Evolutionary conservation across 2,329 filamentous ascomycete species (phyloP).

Genomic region (Cercospora janseana): DNA sequence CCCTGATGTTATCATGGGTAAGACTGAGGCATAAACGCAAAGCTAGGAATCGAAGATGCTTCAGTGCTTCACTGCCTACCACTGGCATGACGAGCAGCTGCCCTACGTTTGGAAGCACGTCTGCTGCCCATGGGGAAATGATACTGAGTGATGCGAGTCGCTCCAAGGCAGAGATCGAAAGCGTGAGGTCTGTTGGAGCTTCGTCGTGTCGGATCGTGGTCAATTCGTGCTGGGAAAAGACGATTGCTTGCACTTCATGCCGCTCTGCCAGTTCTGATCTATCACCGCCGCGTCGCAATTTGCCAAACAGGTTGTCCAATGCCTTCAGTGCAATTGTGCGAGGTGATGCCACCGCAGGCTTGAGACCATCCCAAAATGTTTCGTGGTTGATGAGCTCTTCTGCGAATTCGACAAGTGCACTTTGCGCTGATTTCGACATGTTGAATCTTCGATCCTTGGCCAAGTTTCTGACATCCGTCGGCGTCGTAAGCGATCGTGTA

Average conservation of each 20-base stretch:
- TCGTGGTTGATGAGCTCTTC: constrained; percentile 41
- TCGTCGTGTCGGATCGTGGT: constrained; percentile 21
- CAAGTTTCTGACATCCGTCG: constrained; percentile 52
- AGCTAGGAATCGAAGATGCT: constrained; percentile 43
- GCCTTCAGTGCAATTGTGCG: constrained; percentile 63
- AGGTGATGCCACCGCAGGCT: constrained; percentile 57
- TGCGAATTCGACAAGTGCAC: constrained; percentile 56
- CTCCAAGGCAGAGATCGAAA: constrained; percentile 47
- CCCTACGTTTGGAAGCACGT: constrained; percentile 23
- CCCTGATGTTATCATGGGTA: constrained; percentile 73
- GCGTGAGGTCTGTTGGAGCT: constrained; percentile 46
- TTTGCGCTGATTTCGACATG: constrained; percentile 64
- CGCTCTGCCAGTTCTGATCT: constrained; percentile 49
- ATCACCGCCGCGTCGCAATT: constrained; percentile 46
- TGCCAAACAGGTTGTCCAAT: constrained; percentile 57
- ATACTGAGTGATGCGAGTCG: constrained; percentile 31
- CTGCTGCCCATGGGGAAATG: constrained; percentile 28
- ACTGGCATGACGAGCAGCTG: constrained; percentile 21
- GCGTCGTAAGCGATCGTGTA: constrained; percentile 52
- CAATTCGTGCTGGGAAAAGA: constrained; percentile 21
- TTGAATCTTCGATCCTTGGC: constrained; percentile 65
- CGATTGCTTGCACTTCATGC: constrained; percentile 23
- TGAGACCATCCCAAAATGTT: constrained; percentile 59
- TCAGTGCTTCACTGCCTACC: constrained; percentile 14
- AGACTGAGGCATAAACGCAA: constrained; percentile 78